Conservation (phyloP, 805 yeast species). For the Candida glaebosa region DNA sequence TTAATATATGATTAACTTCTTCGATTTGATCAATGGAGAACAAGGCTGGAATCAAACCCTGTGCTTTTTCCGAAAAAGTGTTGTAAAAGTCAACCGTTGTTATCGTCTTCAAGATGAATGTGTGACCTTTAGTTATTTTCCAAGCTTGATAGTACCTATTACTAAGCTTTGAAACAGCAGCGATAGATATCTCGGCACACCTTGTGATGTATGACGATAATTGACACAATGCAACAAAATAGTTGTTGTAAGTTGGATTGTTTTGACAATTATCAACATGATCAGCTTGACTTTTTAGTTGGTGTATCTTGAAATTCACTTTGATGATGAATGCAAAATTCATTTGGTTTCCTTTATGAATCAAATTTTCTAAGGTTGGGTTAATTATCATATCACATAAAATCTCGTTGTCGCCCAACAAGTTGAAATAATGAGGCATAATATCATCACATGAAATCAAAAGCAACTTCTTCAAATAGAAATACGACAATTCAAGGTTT, state of each 20-base stretch:
- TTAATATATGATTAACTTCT: constrained; percentile 17
- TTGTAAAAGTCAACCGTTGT: constrained; percentile 29
- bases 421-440: constrained; percentile 27
- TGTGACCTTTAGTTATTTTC: constrained; percentile 57
- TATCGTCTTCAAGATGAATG: constrained; percentile 26
- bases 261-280: constrained; percentile 17
- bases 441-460: constrained; percentile 24
- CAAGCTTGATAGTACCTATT: constrained; percentile 59
- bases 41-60: not conserved
- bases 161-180: constrained; percentile 43
- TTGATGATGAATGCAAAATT: constrained; percentile 18
- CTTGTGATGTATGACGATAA: constrained; percentile 22
- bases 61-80: constrained; percentile 5
- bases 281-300: constrained; percentile 16
- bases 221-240: constrained; percentile 17
- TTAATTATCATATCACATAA: constrained; percentile 33
- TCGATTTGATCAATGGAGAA: constrained; percentile 14
- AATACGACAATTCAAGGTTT: constrained; percentile 26
- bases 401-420: constrained; percentile 22
- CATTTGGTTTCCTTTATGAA: constrained; percentile 36
- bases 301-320: constrained; percentile 25
- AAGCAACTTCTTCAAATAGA: constrained; percentile 28
- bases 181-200: constrained; percentile 28
- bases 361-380: constrained; percentile 28
- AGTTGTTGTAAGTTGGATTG: constrained; percentile 14